Base-by-base conservation (phyloP, 164 flowering plant genomes). In the Tinospora cordifolia region DNA sequence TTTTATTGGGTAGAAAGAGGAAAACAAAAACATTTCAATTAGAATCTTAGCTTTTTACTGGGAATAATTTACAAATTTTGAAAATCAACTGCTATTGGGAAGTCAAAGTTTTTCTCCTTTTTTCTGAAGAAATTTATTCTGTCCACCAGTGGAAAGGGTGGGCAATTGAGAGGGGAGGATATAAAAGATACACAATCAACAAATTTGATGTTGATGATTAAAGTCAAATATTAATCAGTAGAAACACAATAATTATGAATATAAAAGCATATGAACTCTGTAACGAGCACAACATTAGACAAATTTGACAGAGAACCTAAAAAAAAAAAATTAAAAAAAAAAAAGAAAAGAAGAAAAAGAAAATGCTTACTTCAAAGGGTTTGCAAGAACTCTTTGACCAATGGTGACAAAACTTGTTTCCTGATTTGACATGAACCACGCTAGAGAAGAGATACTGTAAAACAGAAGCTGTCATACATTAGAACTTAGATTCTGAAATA, bases 351-450 rank as follows among this genome's bases (percentile, higher is more conserved):
- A n/a, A n/a, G n/a, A n/a, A n/a, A 47, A 22, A 47, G 62, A 59
- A 47, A 41, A 67, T 67, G 76, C 89, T 68, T 92, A 92, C 99
- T 87, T 94, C 77, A 94, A 75, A 25, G 99, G 99, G 66, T 86
- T 84, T 73, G 99, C 99, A 65, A 94, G 93, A 78, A 95, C 91
- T 80, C 99, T 87, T 79, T 95, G 99, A 68, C 98, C 99, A 69
- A 95, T 83, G 46, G 98, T 92, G 67, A 95, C 99, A 79, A 95
- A 95, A 76, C 94, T 88, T 27, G 93, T 91, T 80, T 95, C 99
- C 81, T 95, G 99, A 69, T 89, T 90, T 57, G 98, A 95, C 98
- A 95, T 95, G 74, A 92, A 95, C 98, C 97, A 89, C 65, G 99
- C 99, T 82, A 95, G 80, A 72, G 99, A 91, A 71, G 98, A 95